Conservation (phyloP, 768 basidiomycete species). For the Hydnomerulius pinastri region DNA sequence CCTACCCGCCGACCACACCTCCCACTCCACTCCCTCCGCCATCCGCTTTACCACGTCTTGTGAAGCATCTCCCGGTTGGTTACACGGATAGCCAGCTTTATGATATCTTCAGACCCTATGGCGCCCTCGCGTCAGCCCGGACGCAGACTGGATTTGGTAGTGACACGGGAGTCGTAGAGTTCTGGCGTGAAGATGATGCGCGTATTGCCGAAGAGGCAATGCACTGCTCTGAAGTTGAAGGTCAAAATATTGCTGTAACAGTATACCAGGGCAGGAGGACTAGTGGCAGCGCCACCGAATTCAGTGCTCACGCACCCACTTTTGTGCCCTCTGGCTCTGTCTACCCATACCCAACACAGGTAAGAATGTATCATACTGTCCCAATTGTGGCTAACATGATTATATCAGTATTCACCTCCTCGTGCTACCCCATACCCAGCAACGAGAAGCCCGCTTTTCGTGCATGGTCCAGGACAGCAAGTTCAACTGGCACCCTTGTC, state of each 20-base stretch:
- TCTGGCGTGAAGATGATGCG: constrained; percentile 87
- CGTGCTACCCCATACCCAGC: constrained; percentile 53
- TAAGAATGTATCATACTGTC: constrained; percentile 25
- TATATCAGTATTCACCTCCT: constrained; percentile 65
- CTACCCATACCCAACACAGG: constrained; percentile 66
- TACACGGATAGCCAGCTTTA: constrained; percentile 76
- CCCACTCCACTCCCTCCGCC: constrained; percentile 77
- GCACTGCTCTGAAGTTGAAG: constrained; percentile 83
- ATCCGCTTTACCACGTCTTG: constrained; percentile 73
- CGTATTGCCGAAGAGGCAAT: constrained; percentile 75
- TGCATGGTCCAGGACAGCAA: constrained; percentile 89
- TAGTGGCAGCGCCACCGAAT: constrained; percentile 58
- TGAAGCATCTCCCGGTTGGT: constrained; percentile 77
- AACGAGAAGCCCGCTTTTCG: constrained; percentile 49
- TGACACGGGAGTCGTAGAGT: constrained; percentile 80
- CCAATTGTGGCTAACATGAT: constrained; percentile 2
- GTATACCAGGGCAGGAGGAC: constrained; percentile 69
- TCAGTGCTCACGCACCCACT: constrained; percentile 70
- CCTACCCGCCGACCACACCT: constrained; percentile 79
- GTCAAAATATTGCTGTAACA: constrained; percentile 83
- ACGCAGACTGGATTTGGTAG: constrained; percentile 74
- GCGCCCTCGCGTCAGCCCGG: constrained; percentile 78
- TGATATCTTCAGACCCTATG: constrained; percentile 82
- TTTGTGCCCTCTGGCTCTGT: constrained; percentile 75
- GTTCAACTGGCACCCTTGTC: constrained; percentile 75